Conservation (phyloP, 495 filamentous ascomycete genomes). For the Chaetomium fimeti region DNA sequence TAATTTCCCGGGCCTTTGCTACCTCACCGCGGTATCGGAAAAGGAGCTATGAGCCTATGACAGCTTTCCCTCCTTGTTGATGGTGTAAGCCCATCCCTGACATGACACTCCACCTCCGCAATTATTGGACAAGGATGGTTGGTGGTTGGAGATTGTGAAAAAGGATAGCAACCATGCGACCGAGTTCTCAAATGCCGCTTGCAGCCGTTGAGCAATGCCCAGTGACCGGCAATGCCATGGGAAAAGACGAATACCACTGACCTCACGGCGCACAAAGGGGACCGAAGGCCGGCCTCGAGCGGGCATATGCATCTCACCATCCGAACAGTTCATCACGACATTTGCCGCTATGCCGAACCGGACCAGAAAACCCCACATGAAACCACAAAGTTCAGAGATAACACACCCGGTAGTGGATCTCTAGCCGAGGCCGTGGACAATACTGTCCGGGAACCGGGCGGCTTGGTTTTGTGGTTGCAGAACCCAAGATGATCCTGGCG, state of each 20-base stretch:
- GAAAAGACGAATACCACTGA: too few species aligned
- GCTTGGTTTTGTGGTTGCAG: not conserved
- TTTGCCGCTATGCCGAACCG: constrained; percentile 18
- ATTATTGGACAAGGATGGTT: not conserved
- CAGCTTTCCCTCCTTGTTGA: too few species aligned
- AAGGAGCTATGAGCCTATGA: too few species aligned
- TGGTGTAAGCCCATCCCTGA: constrained; percentile 32
- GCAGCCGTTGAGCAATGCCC: too few species aligned
- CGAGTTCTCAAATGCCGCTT: too few species aligned
- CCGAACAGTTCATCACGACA: constrained; percentile 24
- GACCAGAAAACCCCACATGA: not conserved
- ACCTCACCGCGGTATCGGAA: too few species aligned
- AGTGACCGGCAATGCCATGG: too few species aligned
- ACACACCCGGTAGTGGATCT: not conserved
- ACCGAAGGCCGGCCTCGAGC: too few species aligned
- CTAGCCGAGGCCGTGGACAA: not conserved
- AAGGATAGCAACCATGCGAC: not conserved
- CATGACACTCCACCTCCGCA: constrained; percentile 22
- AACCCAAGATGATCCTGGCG: not conserved
- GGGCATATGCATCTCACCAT: constrained; percentile 13
- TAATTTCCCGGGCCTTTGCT: too few species aligned
- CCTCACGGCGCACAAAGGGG: too few species aligned
- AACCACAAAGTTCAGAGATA: not conserved
- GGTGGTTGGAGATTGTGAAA: not conserved
- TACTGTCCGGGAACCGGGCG: too few species aligned